Evolutionary conservation across 1,139 yeast genomes (phyloP).

Genomic region (Blastobotrys apis): DNA sequence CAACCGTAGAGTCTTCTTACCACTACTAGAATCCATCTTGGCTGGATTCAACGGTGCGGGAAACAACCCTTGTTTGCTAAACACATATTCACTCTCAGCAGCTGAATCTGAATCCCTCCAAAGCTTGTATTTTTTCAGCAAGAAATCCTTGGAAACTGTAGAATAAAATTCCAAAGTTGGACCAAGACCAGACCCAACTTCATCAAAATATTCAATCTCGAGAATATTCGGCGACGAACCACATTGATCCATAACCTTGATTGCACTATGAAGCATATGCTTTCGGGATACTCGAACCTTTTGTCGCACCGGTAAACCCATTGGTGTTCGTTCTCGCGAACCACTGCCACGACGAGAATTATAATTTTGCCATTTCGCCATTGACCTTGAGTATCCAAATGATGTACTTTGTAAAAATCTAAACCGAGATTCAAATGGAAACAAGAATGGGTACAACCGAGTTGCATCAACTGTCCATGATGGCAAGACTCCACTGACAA

Average conservation of each 20-base stretch:
- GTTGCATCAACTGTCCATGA: conserved; percentile 78
- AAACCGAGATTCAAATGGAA: conserved; percentile 78
- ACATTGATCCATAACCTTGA: conserved; percentile 70
- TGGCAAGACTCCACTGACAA: conserved; percentile 84
- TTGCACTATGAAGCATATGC: conserved; percentile 69
- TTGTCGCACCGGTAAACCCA: conserved; percentile 77
- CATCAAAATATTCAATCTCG: conserved; percentile 86
- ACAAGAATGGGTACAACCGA: conserved; percentile 70
- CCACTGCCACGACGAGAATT: conserved; percentile 13
- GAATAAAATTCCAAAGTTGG: conserved; percentile 94
- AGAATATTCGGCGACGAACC: conserved; percentile 77
- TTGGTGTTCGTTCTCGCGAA: conserved; percentile 35
- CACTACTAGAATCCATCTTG: conserved; percentile 37
- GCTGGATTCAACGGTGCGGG: conserved; percentile 57
- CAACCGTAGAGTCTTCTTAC: conserved; percentile 46
- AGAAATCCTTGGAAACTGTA: conserved; percentile 69
- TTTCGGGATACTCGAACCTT: conserved; percentile 75
- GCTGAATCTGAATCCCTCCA: conserved; percentile 58
- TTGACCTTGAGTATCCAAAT: conserved; percentile 82
- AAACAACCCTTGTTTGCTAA: conserved; percentile 54
- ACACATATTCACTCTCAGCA: conserved; percentile 42
- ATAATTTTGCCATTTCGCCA: conserved; percentile 64
- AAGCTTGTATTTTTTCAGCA: conserved; percentile 50
- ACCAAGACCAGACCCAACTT: conserved; percentile 95
- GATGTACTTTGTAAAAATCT: conserved; percentile 83